Base-by-base conservation (phyloP, 2,329 filamentous ascomycete species). In the Lachnellula suecica region DNA sequence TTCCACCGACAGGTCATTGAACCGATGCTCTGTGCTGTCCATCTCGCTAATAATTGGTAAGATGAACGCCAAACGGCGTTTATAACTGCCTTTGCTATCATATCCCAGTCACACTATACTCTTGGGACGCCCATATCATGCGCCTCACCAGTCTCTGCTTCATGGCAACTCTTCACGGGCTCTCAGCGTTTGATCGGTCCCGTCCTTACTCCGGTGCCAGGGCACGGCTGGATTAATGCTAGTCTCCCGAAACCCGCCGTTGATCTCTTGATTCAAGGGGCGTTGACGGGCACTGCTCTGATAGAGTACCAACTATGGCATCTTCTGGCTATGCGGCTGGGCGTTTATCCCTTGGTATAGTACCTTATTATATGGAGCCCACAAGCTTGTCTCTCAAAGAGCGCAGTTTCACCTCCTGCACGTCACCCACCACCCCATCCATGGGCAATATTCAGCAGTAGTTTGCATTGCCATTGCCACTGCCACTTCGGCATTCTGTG, bases 331-430 rank as follows among this genome's bases (percentile, higher is more conserved):
- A 13, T 15, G 31, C 13, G 13, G 13, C 17, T 34, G 31, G n/a
- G 13, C 31, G 17, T n/a, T n/a, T 3, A 15, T 17, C 13, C 31
- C 13, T n/a, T n/a, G 15, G 31, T 35, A n/a, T n/a, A n/a, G n/a
- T n/a, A n/a, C n/a, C 15, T 35, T 35, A n/a, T 13, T 35, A 31
- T 15, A 4, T 3, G 4, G 17, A 35, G 31, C 15, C 13, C 17
- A 34, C 31, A 35, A n/a, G 17, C 31, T 35, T 35, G 31, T 35
- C 31, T 35, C 17, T n/a, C 15, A 3, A 35, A 35, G 9, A 17
- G 10, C 9, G 22, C 22, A 17, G 46, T 49, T 34, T 35, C 47
- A 49, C 27, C 17, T 43, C 42, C 47, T 44, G 47, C 38, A 44
- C 47, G 47, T 49, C 47, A 44, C 40, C 27, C 25, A 22, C n/a